Base-by-base conservation (phyloP, 257 asterid species). In the Galeopsis tetrahit region DNA sequence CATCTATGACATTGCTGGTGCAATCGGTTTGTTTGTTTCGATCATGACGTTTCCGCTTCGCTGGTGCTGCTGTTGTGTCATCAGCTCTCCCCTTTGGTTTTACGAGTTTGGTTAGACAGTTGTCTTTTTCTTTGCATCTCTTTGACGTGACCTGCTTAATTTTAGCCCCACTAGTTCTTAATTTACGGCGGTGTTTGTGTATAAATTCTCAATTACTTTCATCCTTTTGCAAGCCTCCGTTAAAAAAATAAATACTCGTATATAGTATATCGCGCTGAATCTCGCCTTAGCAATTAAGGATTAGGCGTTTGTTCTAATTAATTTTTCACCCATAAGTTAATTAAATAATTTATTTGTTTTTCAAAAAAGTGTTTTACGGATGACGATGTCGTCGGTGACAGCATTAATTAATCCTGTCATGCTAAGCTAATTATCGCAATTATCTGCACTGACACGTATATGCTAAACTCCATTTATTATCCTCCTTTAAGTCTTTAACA, bases 81-180 rank as follows among this genome's bases (percentile, higher is more conserved):
- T 73, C 85, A 77, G 65, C 64, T 52, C 70, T 63, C 71, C 74
- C 71, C 74, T 66, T 40, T 33, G 65, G 64, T 62, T 78, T 71
- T 61, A 52, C 66, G 63, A 42, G 58, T 63, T 67, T 42, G 21
- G 57, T 71, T 42, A 35, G 71, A 43, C 46, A 10, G 75, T 74
- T 61, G 68, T 78, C 57, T 10, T 66, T 4, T 44, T 61, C 57
- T 7, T 38, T 40, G 48, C 35, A 53, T 40, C 68, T 34, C 14
- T 5, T 4, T 55, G n/a, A 2, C 33, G 42, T 40, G 51, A 44
- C 69, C 66, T 53, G 6, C 21, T 46, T 74, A 33, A 17, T 67
- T 31, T 66, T 32, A 1, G 5, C 39, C 58, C 57, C 40, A 65
- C 38, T 28, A 11, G 2, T 64, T 31, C 34, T 11, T 10, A 6